Conservation (phyloP, 1,284 basidiomycete species). For the Moesziomyces sp. region DNA sequence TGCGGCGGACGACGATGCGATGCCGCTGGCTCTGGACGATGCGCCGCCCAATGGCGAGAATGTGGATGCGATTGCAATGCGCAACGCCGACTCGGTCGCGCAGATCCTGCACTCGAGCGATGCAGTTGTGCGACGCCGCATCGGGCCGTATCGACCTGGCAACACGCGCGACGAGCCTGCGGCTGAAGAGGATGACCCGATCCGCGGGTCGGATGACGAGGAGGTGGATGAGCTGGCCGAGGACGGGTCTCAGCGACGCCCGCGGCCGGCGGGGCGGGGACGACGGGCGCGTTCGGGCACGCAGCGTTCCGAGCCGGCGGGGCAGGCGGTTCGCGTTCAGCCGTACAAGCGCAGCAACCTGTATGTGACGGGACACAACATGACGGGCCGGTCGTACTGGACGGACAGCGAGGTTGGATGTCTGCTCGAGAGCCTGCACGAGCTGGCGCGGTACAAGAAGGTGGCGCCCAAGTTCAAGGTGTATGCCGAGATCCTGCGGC, state of each 20-base stretch:
- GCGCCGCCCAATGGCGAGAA: slow-evolving; percentile 13
- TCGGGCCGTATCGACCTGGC: slow-evolving; percentile 36
- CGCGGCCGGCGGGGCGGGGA: no score
- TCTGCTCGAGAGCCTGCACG: slow-evolving; percentile 32
- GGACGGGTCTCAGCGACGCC: background rate
- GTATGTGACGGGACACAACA: slow-evolving; percentile 53
- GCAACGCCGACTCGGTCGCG: slow-evolving; percentile 17
- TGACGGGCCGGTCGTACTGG: slow-evolving; percentile 45
- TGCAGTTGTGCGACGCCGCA: slow-evolving; percentile 18
- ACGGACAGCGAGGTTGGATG: slow-evolving; percentile 27
- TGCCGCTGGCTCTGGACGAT: slow-evolving; percentile 14
- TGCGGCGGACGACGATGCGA: slow-evolving; percentile 17
- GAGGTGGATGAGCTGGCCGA: slow-evolving; percentile 38
- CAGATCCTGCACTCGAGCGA: slow-evolving; percentile 15
- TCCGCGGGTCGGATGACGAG: slow-evolving; percentile 4
- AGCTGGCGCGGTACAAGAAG: slow-evolving; percentile 42
- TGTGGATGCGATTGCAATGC: slow-evolving; percentile 30
- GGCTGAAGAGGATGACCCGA: slow-evolving; percentile 18
- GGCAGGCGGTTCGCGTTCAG: slow-evolving; percentile 29
- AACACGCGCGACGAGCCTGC: background rate
- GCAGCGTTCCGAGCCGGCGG: slow-evolving; percentile 5
- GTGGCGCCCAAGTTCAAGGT: slow-evolving; percentile 36
- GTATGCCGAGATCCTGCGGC: slow-evolving; percentile 40
- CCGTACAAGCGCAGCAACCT: slow-evolving; percentile 45
- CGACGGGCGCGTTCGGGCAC: background rate